Evolutionary conservation across 305 asterid species (phyloP), one percentile per base, ranked within the genome.

Genomic region (Stenogyne calaminthoides): DNA sequence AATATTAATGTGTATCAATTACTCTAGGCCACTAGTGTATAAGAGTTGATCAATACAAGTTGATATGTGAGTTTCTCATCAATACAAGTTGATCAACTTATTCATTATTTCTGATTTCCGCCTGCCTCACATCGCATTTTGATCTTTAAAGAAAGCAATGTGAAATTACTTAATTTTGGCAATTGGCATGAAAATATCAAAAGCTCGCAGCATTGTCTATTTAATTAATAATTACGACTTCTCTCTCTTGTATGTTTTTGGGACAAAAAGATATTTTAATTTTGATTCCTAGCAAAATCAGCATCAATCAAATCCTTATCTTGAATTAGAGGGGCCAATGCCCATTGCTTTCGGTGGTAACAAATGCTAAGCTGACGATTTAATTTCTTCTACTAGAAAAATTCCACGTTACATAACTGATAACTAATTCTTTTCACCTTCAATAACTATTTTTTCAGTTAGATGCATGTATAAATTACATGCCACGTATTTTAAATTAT

Each of bases 141-240:
- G 47, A 40, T 51, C 49, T 69, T 19, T 25, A 40, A 14, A 44
- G 29, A 70, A 70, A 70, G 74, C 67, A 39, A 25, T 39, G 57
- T 51, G 58, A 51, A 14, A 15, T 51, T 52, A 16, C 22, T 52
- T 18, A 52, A 16, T 2, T 47, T 3, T 47, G 14, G 18, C 8
- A 8, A n/a, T 52, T 52, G 4, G 27, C 27, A 52, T 16, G 27
- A 5, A 52, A 52, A 52, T 52, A 46, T 46, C 54, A 14, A 46
- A 46, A n/a, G 2, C 52, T 46, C 52, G 52, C n/a, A 15, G n/a
- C 49, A 2, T 42, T 4, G 4, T 42, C 49, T 42, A 12, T 42
- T 1, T 36, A 7, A 34, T 40, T 11, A 6, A 42, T 11, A 6
- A 42, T 2, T 42, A 10, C n/a, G 42, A 36, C 42, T 36, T 5